Evolutionary conservation across 192 early-diverging fungal genomes (phyloP).

Genomic region (Backusella morwellensis): DNA sequence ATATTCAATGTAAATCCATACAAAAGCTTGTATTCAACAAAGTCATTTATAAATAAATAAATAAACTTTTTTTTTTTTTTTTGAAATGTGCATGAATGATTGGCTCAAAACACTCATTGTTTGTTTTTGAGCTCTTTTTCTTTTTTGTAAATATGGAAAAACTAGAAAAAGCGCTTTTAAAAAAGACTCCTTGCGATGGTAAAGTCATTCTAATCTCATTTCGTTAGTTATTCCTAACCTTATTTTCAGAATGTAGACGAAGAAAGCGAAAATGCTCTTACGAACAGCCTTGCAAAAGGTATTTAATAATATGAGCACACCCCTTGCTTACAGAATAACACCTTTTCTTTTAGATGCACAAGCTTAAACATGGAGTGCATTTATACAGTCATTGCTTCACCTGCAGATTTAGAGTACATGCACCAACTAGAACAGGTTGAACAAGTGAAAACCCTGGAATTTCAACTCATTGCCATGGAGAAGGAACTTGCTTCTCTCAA

Average conservation of each 20-base stretch:
- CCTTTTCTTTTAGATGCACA: constrained; percentile 13
- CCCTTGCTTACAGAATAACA: not conserved
- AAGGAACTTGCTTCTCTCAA: not conserved
- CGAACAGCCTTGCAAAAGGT: constrained; percentile 14
- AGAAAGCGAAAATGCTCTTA: constrained; percentile 17
- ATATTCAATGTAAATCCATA: not conserved
- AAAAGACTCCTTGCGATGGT: constrained; percentile 16
- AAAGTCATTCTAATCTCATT: not conserved
- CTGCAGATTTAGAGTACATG: constrained; percentile 15
- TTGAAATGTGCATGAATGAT: not conserved
- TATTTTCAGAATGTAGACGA: constrained; percentile 14
- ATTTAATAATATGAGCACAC: not conserved
- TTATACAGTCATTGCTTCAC: constrained; percentile 5
- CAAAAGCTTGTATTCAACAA: not conserved
- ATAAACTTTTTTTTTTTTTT: too few relatives aligned
- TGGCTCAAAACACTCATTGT: not conserved
- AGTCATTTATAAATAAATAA: not conserved
- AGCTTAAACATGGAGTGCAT: constrained; percentile 3
- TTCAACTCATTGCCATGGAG: not conserved
- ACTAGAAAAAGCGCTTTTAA: not conserved
- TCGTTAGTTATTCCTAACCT: not conserved
- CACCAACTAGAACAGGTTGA: not conserved
- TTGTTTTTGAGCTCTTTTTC: not conserved
- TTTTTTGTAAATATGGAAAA: not conserved
- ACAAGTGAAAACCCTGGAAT: not conserved